Base-by-base conservation (phyloP, 306 rosid genomes). In the Trifolium dubium region DNA sequence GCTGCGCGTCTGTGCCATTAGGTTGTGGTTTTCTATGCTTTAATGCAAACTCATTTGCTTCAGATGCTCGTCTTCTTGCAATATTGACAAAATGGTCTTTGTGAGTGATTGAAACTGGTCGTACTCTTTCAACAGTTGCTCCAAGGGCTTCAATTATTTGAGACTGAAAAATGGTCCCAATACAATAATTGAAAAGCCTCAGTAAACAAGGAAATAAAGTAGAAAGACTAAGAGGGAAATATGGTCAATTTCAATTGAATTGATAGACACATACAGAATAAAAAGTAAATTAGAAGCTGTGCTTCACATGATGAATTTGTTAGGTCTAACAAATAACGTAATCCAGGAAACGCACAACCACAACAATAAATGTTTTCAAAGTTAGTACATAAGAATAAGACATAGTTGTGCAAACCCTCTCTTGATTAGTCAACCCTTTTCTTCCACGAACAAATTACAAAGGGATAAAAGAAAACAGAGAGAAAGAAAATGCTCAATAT, bases 41-140 rank as follows among this genome's bases (percentile, higher is more conserved):
- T 11, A 64, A 69, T 37, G 86, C 90, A 31, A 84, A 74, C 56
- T 88, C 92, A 83, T 92, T 87, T 64, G 96, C 95, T 82, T 94
- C 92, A 12, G 77, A 74, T 17, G 95, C 96, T 39, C 96, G 84
- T 74, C 86, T 81, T 75, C 93, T 85, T 9, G 99, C 99, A 73
- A 94, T 77, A 69, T 94, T 92, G 64, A 94, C 99, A 69, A 71
- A 94, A 86, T 94, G 99, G 68, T 94, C 96, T 66, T 80, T 82
- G 65, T 87, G 97, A 29, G 97, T 89, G 53, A 94, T 94, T 69
- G 99, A 92, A 55, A 94, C 99, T 0, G 96, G 99, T 18, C 97
- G 80, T 28, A 89, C 97, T 77, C 97, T 92, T 83, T 94, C 99
- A 71, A 92, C 96, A 49, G 87, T 86, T 43, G 93, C 99, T 74